These are phyloP conservation scores for Zasmidium cellare DNA, from an alignment of 2,329 filamentous ascomycete genomes.

Conservation along the genomic window DNA sequence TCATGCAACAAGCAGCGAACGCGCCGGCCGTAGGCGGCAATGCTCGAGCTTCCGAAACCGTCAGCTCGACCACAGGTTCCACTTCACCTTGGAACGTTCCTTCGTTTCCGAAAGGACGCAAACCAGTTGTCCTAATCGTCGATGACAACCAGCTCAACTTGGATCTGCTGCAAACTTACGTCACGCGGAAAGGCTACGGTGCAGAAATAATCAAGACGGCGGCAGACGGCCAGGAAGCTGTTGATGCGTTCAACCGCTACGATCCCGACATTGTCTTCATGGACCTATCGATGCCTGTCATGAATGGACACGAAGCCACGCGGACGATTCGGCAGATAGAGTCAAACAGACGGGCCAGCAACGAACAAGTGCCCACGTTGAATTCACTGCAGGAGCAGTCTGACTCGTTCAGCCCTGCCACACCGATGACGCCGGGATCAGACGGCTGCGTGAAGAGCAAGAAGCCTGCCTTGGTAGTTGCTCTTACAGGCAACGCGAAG, in stretches of 20 bases:
- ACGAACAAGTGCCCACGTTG: background rate
- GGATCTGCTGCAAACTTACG: conserved; percentile 35
- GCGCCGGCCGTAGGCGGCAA: background rate
- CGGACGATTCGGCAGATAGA: conserved; percentile 31
- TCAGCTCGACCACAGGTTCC: background rate
- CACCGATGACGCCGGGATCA: background rate
- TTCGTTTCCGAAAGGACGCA: conserved; percentile 7
- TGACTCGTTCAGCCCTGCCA: background rate
- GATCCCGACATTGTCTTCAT: conserved; percentile 51
- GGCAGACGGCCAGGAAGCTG: conserved; percentile 49
- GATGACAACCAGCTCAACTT: conserved; percentile 33
- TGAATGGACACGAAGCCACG: conserved; percentile 35
- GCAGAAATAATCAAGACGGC: conserved; percentile 39
- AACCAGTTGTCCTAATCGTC: conserved; percentile 26
- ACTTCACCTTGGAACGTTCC: conserved; percentile 6
- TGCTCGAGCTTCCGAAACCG: background rate
- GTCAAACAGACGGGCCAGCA: conserved; percentile 13
- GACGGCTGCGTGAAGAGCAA: background rate
- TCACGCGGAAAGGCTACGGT: conserved; percentile 22
- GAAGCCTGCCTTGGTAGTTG: conserved; percentile 26
- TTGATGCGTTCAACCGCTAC: conserved; percentile 41
- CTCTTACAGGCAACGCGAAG: conserved; percentile 35
- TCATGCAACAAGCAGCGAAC: background rate
- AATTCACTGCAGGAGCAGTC: background rate
- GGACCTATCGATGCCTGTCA: conserved; percentile 41